Conservation (phyloP, 352 stramenopile genomes). For the Porosira glacialis region DNA sequence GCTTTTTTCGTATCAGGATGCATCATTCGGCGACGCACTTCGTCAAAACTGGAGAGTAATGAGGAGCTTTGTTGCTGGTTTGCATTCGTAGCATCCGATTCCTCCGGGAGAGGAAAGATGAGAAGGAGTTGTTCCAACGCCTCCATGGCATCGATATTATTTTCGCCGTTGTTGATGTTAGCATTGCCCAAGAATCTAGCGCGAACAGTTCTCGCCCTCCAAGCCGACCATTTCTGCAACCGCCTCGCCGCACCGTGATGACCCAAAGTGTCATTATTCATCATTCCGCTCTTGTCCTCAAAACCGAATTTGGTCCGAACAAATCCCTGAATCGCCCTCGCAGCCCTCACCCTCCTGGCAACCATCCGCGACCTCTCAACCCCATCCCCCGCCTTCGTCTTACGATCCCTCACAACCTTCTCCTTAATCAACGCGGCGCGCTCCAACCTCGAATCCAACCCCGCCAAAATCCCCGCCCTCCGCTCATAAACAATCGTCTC, state of each 20-base stretch:
- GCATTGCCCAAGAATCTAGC: constrained; percentile 8
- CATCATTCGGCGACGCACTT: constrained; percentile 34
- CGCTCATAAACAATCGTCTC: constrained; percentile 25
- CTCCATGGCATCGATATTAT: background rate
- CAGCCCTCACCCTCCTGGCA: constrained; percentile 24
- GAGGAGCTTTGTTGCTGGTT: background rate
- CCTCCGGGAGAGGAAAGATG: constrained; percentile 16
- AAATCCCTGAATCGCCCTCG: constrained; percentile 21
- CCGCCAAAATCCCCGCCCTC: constrained; percentile 10
- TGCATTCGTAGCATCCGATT: background rate
- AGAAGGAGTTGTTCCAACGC: constrained; percentile 19
- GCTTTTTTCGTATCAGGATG: constrained; percentile 20
- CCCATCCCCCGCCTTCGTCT: constrained; percentile 10
- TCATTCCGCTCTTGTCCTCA: background rate
- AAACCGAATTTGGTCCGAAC: constrained; percentile 17
- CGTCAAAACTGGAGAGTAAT: too few species aligned
- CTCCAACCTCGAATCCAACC: constrained; percentile 29
- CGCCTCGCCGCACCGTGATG: constrained; percentile 22
- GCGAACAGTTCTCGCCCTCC: constrained; percentile 14
- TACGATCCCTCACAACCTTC: constrained; percentile 1
- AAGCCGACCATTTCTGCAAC: constrained; percentile 21
- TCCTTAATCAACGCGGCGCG: constrained; percentile 5
- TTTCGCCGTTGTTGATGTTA: background rate
- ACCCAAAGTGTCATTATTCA: constrained; percentile 10
- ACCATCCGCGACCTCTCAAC: constrained; percentile 25